phyloP scores from a whole-genome alignment of 2,329 filamentous ascomycete genomes.

The Aspergillus awamori region DNA sequence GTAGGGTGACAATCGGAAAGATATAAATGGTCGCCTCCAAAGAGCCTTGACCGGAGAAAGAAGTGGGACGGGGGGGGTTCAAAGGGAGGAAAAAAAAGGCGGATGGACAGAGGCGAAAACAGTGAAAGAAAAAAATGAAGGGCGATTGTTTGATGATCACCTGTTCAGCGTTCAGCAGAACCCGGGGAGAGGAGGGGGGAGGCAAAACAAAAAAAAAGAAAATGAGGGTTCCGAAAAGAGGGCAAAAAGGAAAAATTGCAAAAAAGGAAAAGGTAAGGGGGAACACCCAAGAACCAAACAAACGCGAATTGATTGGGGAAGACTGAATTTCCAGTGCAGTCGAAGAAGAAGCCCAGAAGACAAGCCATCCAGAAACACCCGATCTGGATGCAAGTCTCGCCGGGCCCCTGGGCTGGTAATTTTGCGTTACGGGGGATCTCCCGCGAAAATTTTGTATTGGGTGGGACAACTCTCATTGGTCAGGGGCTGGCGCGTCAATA shows the following conservation, averaged over 20 bases:
- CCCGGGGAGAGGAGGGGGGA: constrained; percentile 12
- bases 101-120: constrained; percentile 12
- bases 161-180: constrained; percentile 9
- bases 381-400: background rate
- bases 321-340: background rate
- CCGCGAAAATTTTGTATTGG: constrained; percentile 5
- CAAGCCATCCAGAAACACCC: constrained; percentile 6
- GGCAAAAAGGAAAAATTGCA: constrained; percentile 10
- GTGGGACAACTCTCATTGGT: background rate
- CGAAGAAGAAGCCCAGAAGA: constrained; percentile 6
- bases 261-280: constrained; percentile 13
- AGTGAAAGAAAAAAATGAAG: constrained; percentile 16
- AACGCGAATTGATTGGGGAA: constrained; percentile 1
- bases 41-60: background rate
- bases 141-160: constrained; percentile 9
- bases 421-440: constrained; percentile 8
- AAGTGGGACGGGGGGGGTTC: constrained; percentile 7
- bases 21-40: constrained; percentile 18
- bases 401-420: constrained; percentile 2
- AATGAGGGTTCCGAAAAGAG: constrained; percentile 1
- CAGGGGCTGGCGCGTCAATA: background rate
- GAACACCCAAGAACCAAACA: constrained; percentile 10
- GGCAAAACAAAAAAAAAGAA: constrained; percentile 19
- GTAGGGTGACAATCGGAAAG: constrained; percentile 10
- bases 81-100: constrained; percentile 7